phyloP scores from a whole-genome alignment of 2,329 filamentous ascomycete genomes.

The Metarhizium album region DNA sequence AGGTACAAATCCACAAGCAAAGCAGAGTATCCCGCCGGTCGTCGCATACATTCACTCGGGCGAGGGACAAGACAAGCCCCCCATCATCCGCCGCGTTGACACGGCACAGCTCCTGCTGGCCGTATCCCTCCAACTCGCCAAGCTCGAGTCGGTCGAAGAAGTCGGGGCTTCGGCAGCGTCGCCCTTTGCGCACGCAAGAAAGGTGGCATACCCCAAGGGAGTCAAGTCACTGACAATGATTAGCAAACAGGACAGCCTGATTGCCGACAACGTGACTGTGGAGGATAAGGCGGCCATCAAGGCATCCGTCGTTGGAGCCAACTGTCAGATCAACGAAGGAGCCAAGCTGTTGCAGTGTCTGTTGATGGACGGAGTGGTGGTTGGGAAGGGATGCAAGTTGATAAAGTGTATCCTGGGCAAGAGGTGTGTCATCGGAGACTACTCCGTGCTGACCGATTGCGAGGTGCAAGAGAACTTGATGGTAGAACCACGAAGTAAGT shows the following conservation, averaged over 20 bases:
- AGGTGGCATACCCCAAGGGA: conserved; percentile 73
- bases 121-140: conserved; percentile 77
- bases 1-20: conserved; percentile 1
- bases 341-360: conserved; percentile 79
- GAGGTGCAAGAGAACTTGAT: conserved; percentile 87
- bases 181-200: conserved; percentile 66
- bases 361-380: conserved; percentile 81
- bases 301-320: conserved; percentile 77
- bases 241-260: conserved; percentile 67
- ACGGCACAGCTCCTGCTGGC: conserved; percentile 71
- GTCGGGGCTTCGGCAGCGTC: conserved; percentile 46
- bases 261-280: conserved; percentile 81
- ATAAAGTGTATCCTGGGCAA: conserved; percentile 81
- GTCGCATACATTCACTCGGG: conserved; percentile 72
- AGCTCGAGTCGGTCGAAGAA: conserved; percentile 62
- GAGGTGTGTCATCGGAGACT: conserved; percentile 72
- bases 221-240: conserved; percentile 75
- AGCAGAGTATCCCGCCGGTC: conserved; percentile 52
- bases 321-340: conserved; percentile 78
- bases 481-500: conserved; percentile 66
- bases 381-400: conserved; percentile 75
- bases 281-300: conserved; percentile 89
- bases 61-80: conserved; percentile 31
- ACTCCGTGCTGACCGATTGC: conserved; percentile 71
- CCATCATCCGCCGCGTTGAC: conserved; percentile 79